phyloP scores from a whole-genome alignment of 371 early-diverging fungal genomes.

The Coemansia sp. region DNA sequence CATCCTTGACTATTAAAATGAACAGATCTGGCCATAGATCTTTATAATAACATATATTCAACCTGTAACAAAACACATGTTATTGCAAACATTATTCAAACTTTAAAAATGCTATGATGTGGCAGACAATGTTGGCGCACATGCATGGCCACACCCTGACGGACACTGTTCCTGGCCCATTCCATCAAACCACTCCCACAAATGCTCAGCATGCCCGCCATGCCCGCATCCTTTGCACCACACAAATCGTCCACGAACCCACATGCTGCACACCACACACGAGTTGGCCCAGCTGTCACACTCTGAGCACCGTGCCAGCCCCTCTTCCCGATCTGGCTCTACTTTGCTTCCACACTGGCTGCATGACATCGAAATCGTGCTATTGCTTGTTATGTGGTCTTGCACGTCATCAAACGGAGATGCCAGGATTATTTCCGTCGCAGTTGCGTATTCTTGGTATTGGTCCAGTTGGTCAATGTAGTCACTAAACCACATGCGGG shows the following conservation, averaged over 20 bases:
- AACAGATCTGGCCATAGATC: too few species aligned
- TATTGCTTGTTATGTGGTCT: constrained; percentile 1
- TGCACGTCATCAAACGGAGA: constrained; percentile 29
- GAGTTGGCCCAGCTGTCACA: constrained; percentile 30
- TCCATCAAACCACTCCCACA: constrained; percentile 42
- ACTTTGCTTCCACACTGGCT: constrained; percentile 24
- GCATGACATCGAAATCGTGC: constrained; percentile 16
- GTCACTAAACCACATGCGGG: constrained; percentile 39
- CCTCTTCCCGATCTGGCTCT: constrained; percentile 9
- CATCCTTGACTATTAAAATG: neutral
- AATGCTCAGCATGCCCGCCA: constrained; percentile 52
- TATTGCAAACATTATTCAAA: too few species aligned
- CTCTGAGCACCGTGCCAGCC: constrained; percentile 20
- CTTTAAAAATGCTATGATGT: too few species aligned
- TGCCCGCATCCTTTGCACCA: constrained; percentile 55
- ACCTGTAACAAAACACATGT: too few species aligned
- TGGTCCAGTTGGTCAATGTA: constrained; percentile 46
- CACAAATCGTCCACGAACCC: constrained; percentile 36
- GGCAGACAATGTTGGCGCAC: constrained; percentile 7
- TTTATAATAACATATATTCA: too few species aligned
- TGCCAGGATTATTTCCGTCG: constrained; percentile 44
- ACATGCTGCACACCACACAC: constrained; percentile 41
- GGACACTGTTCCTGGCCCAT: constrained; percentile 41
- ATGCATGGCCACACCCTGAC: constrained; percentile 51
- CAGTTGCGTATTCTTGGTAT: constrained; percentile 25